Percentiles rank a stretch among this genome's conserved stretches.
Evolutionary conservation across 768 basidiomycete species (phyloP).

Genomic region (Pleurotus giganteus): DNA sequence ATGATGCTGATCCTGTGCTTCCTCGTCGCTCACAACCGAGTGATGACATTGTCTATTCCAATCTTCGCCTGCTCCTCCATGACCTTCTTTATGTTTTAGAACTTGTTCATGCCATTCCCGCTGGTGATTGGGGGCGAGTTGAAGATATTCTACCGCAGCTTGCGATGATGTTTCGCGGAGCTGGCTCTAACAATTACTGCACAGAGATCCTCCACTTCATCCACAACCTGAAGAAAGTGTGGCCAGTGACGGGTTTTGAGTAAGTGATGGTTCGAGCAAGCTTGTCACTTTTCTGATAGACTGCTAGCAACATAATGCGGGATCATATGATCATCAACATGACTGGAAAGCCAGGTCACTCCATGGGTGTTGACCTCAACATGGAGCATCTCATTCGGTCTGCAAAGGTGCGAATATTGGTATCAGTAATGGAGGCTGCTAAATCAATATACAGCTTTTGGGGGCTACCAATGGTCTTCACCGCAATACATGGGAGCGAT

Average conservation of each 20-base stretch:
- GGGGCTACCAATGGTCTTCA: constrained; percentile 28
- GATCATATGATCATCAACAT: constrained; percentile 34
- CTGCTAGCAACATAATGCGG: constrained; percentile 30
- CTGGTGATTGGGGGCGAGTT: constrained; percentile 30
- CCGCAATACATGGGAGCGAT: constrained; percentile 27
- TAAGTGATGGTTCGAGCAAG: too few relatives aligned
- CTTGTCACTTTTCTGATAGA: too few relatives aligned
- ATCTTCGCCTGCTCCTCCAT: constrained; percentile 22
- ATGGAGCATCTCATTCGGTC: constrained; percentile 35
- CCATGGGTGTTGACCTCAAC: constrained; percentile 33
- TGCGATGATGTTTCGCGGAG: constrained; percentile 28
- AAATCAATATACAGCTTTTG: constrained; percentile 2
- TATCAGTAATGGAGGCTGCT: too few relatives aligned
- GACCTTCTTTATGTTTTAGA: constrained; percentile 30
- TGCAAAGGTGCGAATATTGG: constrained; percentile 25
- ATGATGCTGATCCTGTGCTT: background rate
- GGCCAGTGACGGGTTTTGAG: too few relatives aligned
- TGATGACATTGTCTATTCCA: constrained; percentile 23
- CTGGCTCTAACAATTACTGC: constrained; percentile 29
- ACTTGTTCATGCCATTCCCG: constrained; percentile 21
- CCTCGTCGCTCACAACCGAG: too few relatives aligned
- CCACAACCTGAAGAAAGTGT: constrained; percentile 26
- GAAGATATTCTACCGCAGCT: constrained; percentile 27
- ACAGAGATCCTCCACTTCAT: constrained; percentile 28
- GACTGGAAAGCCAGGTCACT: constrained; percentile 28